A percentile compares a stretch with the other conserved stretches of the same genome.
phyloP scores from a whole-genome alignment of 2,329 filamentous ascomycete genomes.

The Ophiocordyceps camponoti-leonardi region DNA sequence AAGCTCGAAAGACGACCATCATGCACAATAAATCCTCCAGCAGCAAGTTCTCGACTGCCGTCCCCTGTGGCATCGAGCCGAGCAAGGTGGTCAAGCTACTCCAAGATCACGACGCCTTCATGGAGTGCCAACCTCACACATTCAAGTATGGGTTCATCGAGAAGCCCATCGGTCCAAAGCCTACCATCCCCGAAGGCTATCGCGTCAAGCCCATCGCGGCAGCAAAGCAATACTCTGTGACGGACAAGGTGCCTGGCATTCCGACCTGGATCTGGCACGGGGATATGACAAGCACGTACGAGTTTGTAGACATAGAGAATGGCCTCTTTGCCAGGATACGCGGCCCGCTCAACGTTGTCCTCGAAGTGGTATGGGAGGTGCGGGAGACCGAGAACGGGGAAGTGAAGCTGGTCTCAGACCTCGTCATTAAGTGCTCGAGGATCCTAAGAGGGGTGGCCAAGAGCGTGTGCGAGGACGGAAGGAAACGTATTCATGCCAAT shows the following conservation, averaged over 20 bases:
- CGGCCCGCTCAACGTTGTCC: conserved; percentile 30
- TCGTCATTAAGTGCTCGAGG: conserved; percentile 31
- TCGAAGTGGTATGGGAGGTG: conserved; percentile 35
- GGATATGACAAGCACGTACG: conserved; percentile 34
- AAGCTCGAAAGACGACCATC: conserved; percentile 4
- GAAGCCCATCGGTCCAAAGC: conserved; percentile 9
- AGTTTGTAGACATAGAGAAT: conserved; percentile 30
- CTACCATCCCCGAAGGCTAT: conserved; percentile 13
- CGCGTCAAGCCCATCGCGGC: conserved; percentile 8
- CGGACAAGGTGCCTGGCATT: conserved; percentile 30
- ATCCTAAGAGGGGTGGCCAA: conserved; percentile 31
- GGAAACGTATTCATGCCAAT: conserved; percentile 31
- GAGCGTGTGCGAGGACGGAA: conserved; percentile 31
- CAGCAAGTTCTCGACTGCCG: conserved; percentile 22
- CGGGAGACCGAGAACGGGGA: conserved; percentile 13
- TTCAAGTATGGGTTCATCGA: conserved; percentile 21
- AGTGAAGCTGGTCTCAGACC: conserved; percentile 29
- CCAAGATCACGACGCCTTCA: conserved; percentile 33
- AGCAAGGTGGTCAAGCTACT: conserved; percentile 25
- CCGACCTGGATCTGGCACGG: conserved; percentile 38
- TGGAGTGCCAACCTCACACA: conserved; percentile 34
- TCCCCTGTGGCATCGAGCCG: conserved; percentile 20
- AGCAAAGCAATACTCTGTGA: conserved; percentile 27
- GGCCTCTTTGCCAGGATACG: conserved; percentile 34
- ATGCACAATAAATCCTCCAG: conserved; percentile 27